Conservation (phyloP, 2,329 filamentous ascomycete species). For the Kalaharituber pfeilii region DNA sequence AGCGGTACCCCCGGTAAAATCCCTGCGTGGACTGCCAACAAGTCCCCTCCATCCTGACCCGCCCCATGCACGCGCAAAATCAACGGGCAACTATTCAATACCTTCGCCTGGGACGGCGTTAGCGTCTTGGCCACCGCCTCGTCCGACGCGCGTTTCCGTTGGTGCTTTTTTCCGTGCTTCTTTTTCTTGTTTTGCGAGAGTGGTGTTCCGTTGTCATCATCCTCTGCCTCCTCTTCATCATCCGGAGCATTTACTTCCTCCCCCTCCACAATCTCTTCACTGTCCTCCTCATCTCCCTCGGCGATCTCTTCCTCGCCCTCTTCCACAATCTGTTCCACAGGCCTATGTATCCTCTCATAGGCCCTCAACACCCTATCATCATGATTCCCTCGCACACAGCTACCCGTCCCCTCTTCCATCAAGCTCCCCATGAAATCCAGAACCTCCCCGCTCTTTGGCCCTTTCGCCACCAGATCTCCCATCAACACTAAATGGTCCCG, state of each 20-base stretch:
- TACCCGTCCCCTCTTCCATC: conserved; percentile 55
- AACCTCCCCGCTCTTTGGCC: conserved; percentile 64
- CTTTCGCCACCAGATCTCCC: conserved; percentile 72
- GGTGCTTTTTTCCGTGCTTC: conserved; percentile 12
- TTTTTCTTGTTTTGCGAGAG: conserved; percentile 3
- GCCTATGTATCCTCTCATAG: conserved; percentile 28
- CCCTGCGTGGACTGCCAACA: conserved; percentile 71
- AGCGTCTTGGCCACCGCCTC: conserved; percentile 41
- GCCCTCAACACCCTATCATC: conserved; percentile 70
- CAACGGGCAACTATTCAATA: conserved; percentile 56
- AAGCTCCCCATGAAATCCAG: conserved; percentile 37
- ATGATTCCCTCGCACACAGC: conserved; percentile 78
- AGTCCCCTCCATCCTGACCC: conserved; percentile 31
- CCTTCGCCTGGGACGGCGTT: conserved; percentile 44
- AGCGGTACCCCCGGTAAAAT: conserved; percentile 59
- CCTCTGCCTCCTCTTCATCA: conserved; percentile 3
- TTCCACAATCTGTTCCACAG: conserved; percentile 5
- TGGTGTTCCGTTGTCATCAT: not conserved
- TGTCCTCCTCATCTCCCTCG: conserved; percentile 6
- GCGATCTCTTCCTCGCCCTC: conserved; percentile 1
- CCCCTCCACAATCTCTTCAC: conserved; percentile 5
- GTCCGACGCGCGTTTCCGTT: conserved; percentile 27
- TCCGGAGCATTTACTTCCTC: conserved; percentile 5
- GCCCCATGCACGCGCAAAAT: conserved; percentile 48
- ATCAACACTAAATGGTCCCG: conserved; percentile 58